Percentiles rank a stretch among this genome's conserved stretches.
Conservation (phyloP, 345 rosid species). For the Conringia planisiliqua region DNA sequence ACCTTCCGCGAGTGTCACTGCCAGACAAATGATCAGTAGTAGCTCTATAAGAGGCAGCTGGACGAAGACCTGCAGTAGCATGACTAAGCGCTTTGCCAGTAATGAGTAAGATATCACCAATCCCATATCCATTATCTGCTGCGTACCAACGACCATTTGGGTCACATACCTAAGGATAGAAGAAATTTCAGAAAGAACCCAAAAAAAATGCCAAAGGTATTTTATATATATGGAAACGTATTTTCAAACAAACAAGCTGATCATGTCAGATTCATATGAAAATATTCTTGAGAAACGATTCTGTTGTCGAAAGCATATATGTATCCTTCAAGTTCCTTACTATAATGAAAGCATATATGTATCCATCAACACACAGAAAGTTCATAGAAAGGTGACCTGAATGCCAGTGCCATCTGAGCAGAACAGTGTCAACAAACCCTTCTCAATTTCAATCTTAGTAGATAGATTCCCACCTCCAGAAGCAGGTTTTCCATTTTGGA, state of each 20-base stretch:
- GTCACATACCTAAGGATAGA: constrained; percentile 75
- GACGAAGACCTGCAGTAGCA: constrained; percentile 94
- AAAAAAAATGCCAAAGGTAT: constrained; percentile 5
- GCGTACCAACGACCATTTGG: constrained; percentile 95
- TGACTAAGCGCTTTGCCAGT: constrained; percentile 95
- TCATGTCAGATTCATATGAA: constrained; percentile 10
- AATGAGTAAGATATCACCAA: constrained; percentile 77
- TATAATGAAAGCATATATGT: neutral
- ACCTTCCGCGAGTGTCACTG: constrained; percentile 73
- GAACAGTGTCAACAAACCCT: constrained; percentile 82
- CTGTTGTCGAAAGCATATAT: neutral
- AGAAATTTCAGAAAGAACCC: constrained; percentile 9
- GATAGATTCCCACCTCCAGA: constrained; percentile 64
- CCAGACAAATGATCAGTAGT: constrained; percentile 49
- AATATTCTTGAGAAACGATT: constrained; percentile 1
- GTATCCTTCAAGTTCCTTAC: neutral
- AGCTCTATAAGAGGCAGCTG: constrained; percentile 71
- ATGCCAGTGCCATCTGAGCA: constrained; percentile 75
- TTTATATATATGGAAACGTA: neutral
- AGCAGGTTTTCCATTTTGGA: constrained; percentile 73
- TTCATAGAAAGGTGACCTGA: constrained; percentile 51
- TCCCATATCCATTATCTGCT: constrained; percentile 73
- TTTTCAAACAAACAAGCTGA: constrained; percentile 11
- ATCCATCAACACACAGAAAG: constrained; percentile 12
- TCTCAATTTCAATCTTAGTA: constrained; percentile 74